These are phyloP conservation scores for Berberis thunbergii DNA, from an alignment of 164 flowering plant species.

Conservation along the genomic window DNA sequence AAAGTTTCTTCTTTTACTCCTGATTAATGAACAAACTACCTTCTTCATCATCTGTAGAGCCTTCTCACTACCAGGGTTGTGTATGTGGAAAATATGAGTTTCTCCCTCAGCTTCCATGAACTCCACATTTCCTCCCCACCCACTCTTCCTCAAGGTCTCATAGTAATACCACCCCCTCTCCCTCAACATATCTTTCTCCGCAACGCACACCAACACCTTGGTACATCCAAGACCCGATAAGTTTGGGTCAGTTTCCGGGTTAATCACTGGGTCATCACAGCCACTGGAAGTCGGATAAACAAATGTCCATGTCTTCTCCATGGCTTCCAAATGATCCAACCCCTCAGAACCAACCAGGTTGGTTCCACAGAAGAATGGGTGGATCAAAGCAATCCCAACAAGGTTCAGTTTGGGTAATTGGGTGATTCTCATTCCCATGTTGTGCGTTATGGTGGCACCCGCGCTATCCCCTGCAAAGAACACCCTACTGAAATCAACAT, in stretches of 20 bases:
- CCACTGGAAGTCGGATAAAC: conserved; percentile 13
- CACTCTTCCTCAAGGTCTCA: conserved; percentile 24
- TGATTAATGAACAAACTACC: conserved; percentile 21
- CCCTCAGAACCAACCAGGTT: conserved; percentile 12
- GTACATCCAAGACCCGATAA: conserved; percentile 25
- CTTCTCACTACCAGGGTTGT: conserved; percentile 16
- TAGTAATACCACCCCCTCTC: conserved; percentile 20
- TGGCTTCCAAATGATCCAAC: not conserved
- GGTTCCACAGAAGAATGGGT: conserved; percentile 26
- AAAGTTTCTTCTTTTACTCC: not conserved
- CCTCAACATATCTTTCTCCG: conserved; percentile 27
- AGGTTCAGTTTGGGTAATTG: not conserved
- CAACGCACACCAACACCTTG: conserved; percentile 26
- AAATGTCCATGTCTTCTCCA: not conserved
- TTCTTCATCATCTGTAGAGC: conserved; percentile 17
- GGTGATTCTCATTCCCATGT: conserved; percentile 11
- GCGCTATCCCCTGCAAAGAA: conserved; percentile 58
- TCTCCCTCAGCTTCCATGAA: conserved; percentile 27
- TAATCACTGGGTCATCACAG: conserved; percentile 26
- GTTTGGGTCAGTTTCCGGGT: conserved; percentile 29
- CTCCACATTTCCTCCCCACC: conserved; percentile 37
- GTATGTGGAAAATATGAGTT: conserved; percentile 32
- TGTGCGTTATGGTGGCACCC: conserved; percentile 47
- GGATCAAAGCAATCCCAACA: conserved; percentile 8
- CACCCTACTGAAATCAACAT: conserved; percentile 33